phyloP scores from a whole-genome alignment of 2,329 filamentous ascomycete species.

The Apiospora arundinis region DNA sequence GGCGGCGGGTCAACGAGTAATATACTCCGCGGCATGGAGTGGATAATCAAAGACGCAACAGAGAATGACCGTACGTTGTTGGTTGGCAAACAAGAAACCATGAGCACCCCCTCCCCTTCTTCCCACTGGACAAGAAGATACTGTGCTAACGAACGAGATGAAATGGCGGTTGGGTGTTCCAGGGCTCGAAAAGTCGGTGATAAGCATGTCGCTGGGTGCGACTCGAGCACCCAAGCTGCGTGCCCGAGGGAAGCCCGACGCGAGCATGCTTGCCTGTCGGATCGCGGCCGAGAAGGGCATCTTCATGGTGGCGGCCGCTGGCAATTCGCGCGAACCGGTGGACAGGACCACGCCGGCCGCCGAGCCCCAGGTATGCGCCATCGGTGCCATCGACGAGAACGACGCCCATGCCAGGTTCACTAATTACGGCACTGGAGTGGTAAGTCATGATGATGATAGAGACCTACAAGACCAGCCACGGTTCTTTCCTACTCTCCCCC shows the following conservation, averaged over 20 bases:
- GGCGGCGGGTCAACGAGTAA: slow-evolving; percentile 45
- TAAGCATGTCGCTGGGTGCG: slow-evolving; percentile 38
- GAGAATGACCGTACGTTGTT: slow-evolving; percentile 26
- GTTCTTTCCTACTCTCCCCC: too few relatives aligned
- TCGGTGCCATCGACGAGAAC: slow-evolving; percentile 29
- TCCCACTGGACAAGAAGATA: slow-evolving; percentile 27
- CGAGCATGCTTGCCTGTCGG: slow-evolving; percentile 26
- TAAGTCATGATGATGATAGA: not conserved
- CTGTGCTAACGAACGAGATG: slow-evolving; percentile 27
- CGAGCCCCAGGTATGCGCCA: slow-evolving; percentile 28
- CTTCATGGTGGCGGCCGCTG: slow-evolving; percentile 30
- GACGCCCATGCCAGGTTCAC: slow-evolving; percentile 26
- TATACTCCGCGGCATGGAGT: slow-evolving; percentile 45
- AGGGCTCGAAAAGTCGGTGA: slow-evolving; percentile 28
- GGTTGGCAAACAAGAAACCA: not conserved
- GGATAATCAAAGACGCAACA: not conserved
- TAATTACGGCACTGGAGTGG: slow-evolving; percentile 33
- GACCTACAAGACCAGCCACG: not conserved
- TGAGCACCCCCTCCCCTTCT: not conserved
- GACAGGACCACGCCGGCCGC: slow-evolving; percentile 27
- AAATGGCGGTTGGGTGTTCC: not conserved
- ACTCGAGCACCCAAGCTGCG: too few relatives aligned
- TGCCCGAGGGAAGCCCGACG: not conserved
- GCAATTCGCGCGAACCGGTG: slow-evolving; percentile 33
- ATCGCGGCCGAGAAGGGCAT: slow-evolving; percentile 26